Evolutionary conservation across 2,329 filamentous ascomycete species (phyloP), one percentile per base, ranked within the genome.

Genomic region (Talaromyces sp.): DNA sequence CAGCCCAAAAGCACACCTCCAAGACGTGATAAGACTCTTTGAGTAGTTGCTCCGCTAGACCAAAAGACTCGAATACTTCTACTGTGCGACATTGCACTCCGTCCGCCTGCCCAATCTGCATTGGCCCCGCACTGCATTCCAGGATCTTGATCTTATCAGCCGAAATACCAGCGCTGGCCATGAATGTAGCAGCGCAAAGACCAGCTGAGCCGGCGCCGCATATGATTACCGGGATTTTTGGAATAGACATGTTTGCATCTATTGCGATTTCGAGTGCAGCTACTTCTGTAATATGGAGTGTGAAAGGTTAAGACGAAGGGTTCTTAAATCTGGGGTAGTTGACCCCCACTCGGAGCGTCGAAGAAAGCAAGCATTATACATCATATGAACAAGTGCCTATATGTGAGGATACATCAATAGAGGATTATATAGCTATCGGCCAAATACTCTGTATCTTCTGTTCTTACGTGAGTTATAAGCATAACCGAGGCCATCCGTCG

Each of bases 61-160:
- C 88, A 67, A 92, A 88, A 4, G 57, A 60, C 14, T 63, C 50
- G 16, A 60, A 63, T 9, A 88, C 80, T 70, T 88, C 85, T 14
- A 87, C 83, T 0, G 85, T 89, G 2, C 87, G 84, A 65, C 82
- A 85, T 73, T 89, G 86, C 3, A 88, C 76, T 3, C 83, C 83
- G 66, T 82, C 80, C 1, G 79, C 79, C 67, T 81, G 79, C 16
- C 72, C 70, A 28, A 68, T 68, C 50, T 70, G 69, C 57, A 88
- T 77, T 0, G 83, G 84, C 0, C 84, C 85, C 3, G 73, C 57
- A 25, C 37, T 63, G 7, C 79, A 79, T 67, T 89, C 87, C 21
- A 60, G 39, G 28, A 60, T 60, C 39, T 58, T 58, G 54, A 62
- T 48, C 21, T 48, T 25, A 6, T 42, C 21, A 2, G 58, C 31